These are phyloP conservation scores for Thamnidium elegans DNA, from an alignment of 192 early-diverging fungal genomes.

Conservation along the genomic window DNA sequence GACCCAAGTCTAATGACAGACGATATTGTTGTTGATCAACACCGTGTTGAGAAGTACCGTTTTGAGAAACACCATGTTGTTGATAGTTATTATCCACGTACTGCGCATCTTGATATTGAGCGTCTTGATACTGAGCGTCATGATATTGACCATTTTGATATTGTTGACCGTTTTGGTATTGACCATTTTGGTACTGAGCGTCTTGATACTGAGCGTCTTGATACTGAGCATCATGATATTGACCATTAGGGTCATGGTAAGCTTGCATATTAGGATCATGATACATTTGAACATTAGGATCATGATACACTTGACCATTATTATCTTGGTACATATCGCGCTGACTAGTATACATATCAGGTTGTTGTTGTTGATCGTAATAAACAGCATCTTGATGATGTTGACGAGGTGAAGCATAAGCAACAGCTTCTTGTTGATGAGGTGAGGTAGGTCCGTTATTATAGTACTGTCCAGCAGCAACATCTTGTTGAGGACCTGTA, in stretches of 20 bases:
- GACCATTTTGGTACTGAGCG: neutral
- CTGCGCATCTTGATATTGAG: neutral
- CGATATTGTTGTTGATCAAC: constrained; percentile 1
- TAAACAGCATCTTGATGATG: neutral
- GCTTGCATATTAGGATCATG: neutral
- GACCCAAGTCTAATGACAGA: constrained; percentile 3
- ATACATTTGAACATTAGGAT: neutral
- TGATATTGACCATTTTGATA: neutral
- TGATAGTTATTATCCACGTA: neutral
- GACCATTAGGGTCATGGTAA: neutral
- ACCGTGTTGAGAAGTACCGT: too few species aligned
- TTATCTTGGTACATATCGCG: neutral
- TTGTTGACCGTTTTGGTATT: neutral
- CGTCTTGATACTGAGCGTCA: neutral
- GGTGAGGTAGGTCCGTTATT: neutral
- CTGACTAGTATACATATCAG: constrained; percentile 5
- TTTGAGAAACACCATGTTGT: neutral
- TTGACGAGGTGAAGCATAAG: neutral
- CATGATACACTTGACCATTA: constrained; percentile 5
- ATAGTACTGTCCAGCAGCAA: constrained; percentile 9
- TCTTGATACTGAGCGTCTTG: neutral
- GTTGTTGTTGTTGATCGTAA: constrained; percentile 3
- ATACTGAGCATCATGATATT: neutral
- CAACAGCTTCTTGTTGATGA: neutral
- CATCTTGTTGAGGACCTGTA: neutral